phyloP scores from a whole-genome alignment of 2,329 filamentous ascomycete genomes.

The Eutypa lata region DNA sequence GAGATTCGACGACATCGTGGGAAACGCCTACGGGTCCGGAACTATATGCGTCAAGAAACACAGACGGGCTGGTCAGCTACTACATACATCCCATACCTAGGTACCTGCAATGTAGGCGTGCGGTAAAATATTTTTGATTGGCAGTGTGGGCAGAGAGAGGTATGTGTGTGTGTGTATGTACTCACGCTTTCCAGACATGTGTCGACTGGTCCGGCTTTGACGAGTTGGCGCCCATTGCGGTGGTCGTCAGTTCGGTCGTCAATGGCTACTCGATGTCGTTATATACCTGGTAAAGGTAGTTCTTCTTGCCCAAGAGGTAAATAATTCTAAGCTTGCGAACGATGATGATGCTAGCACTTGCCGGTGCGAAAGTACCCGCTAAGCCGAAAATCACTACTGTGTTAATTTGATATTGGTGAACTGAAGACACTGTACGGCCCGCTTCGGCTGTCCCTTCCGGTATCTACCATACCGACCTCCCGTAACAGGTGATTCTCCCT shows the following conservation, averaged over 20 bases:
- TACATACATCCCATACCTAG: too few relatives aligned
- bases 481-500: too few relatives aligned
- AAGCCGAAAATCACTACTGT: neutral
- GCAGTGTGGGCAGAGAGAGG: neutral
- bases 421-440: neutral
- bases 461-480: too few relatives aligned
- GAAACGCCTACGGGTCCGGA: constrained; percentile 60
- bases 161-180: constrained; percentile 8
- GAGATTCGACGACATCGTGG: constrained; percentile 74
- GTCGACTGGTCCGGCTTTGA: constrained; percentile 47
- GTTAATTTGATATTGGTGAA: neutral
- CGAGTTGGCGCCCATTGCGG: constrained; percentile 54
- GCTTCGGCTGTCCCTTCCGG: neutral
- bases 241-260: constrained; percentile 14
- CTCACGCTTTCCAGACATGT: constrained; percentile 56
- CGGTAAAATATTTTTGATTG: neutral
- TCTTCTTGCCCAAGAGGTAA: neutral
- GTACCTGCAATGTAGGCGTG: neutral
- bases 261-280: constrained; percentile 16
- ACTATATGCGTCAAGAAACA: constrained; percentile 30
- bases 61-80: constrained; percentile 7
- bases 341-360: neutral
- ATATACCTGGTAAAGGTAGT: constrained; percentile 2
- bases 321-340: neutral
- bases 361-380: neutral